These are phyloP conservation scores for Erodium moschatum DNA, from an alignment of 441 rosid species.

Conservation along the genomic window DNA sequence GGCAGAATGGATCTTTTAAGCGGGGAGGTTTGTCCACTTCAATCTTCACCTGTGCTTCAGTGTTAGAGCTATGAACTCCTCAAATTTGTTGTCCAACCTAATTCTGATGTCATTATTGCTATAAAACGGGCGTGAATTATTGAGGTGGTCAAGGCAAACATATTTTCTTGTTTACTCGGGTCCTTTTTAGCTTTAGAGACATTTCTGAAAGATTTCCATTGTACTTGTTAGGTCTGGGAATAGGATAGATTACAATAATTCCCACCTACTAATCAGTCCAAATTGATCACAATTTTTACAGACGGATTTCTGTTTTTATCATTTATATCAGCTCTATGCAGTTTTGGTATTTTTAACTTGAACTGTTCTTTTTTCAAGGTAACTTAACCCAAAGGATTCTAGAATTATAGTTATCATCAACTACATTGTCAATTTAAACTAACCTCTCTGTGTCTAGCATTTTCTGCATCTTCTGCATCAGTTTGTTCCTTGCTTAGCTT, in stretches of 20 bases:
- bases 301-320: background rate
- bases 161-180: background rate
- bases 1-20: background rate
- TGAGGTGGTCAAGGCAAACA: conserved; percentile 1
- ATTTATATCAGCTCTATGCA: background rate
- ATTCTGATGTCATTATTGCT: background rate
- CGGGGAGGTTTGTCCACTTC: background rate
- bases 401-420: background rate
- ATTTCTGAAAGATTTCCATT: background rate
- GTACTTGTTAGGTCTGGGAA: background rate
- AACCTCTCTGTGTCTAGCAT: conserved; percentile 61
- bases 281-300: background rate
- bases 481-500: conserved; percentile 53
- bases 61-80: background rate
- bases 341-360: background rate
- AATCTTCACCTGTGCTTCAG: background rate
- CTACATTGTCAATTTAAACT: conserved; percentile 15
- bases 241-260: background rate
- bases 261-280: background rate
- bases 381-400: background rate
- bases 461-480: conserved; percentile 64
- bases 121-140: background rate
- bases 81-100: background rate
- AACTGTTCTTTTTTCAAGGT: background rate
- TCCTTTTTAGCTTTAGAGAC: background rate